phyloP scores from a whole-genome alignment of 495 filamentous ascomycete genomes.

The Talaromyces proteolyticus region DNA sequence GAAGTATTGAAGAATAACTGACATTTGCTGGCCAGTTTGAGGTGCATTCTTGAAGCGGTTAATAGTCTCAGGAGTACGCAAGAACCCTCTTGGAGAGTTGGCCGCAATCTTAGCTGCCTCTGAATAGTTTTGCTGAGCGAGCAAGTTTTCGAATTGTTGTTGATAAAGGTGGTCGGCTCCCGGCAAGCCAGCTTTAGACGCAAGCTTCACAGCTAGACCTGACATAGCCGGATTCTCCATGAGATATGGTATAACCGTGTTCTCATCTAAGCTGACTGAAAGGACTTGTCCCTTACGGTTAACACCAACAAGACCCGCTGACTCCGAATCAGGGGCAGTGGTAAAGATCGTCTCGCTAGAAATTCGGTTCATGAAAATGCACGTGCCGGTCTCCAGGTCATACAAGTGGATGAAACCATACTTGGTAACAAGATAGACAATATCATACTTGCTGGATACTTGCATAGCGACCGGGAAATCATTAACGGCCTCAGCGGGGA shows the following conservation, averaged over 20 bases:
- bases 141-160: constrained; percentile 83
- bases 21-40: constrained; percentile 67
- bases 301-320: constrained; percentile 84
- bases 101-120: constrained; percentile 94
- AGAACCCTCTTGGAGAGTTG: constrained; percentile 91
- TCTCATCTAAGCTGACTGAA: constrained; percentile 87
- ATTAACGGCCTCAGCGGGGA: constrained; percentile 87
- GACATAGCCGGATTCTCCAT: constrained; percentile 92
- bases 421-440: constrained; percentile 96
- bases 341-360: constrained; percentile 99
- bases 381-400: constrained; percentile 92
- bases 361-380: constrained; percentile 99
- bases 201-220: constrained; percentile 87
- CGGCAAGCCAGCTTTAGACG: constrained; percentile 86
- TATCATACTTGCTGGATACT: constrained; percentile 87
- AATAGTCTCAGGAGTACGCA: constrained; percentile 89
- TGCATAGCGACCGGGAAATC: constrained; percentile 99
- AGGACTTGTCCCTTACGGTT: constrained; percentile 97
- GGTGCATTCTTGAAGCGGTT: constrained; percentile 88
- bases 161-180: constrained; percentile 94
- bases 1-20: constrained; percentile 94
- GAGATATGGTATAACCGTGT: constrained; percentile 84
- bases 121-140: constrained; percentile 66
- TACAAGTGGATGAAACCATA: constrained; percentile 99
- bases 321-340: constrained; percentile 76